These are phyloP conservation scores for Mortierella sp. DNA, from an alignment of 371 early-diverging fungal genomes.

Conservation along the genomic window DNA sequence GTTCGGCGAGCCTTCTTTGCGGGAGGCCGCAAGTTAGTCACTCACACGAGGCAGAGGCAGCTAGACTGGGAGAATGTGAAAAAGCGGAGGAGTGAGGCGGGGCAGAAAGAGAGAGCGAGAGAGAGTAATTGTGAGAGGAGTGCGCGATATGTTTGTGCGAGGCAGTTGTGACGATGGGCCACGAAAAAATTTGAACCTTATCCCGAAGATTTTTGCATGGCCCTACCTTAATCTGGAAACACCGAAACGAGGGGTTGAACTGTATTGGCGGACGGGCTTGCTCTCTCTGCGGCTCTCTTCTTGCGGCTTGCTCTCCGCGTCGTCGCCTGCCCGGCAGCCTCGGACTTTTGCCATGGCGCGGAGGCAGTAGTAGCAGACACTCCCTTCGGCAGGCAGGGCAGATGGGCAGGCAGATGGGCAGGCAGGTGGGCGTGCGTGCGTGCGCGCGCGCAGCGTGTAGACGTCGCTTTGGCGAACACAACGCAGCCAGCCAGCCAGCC, in stretches of 20 bases:
- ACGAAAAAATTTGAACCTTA: conserved; percentile 25
- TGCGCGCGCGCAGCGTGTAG: not conserved
- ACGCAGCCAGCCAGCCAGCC: not conserved
- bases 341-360: too few species aligned
- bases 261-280: conserved; percentile 12
- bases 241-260: conserved; percentile 6
- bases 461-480: not conserved
- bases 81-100: not conserved
- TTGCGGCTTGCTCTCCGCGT: too few species aligned
- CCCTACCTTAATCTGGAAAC: not conserved
- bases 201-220: conserved; percentile 28
- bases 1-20: not conserved
- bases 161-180: conserved; percentile 19
- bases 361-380: too few species aligned
- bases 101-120: conserved; percentile 2
- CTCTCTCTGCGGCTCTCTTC: not conserved
- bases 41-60: not conserved
- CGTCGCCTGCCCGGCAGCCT: too few species aligned
- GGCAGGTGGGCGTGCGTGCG: not conserved
- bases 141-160: too few species aligned
- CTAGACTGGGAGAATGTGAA: not conserved
- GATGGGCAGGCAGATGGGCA: too few species aligned
- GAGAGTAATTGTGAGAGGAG: conserved; percentile 10
- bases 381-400: too few species aligned
- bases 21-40: not conserved